phyloP scores from a whole-genome alignment of 257 asterid genomes.

The Plantago ovata region DNA sequence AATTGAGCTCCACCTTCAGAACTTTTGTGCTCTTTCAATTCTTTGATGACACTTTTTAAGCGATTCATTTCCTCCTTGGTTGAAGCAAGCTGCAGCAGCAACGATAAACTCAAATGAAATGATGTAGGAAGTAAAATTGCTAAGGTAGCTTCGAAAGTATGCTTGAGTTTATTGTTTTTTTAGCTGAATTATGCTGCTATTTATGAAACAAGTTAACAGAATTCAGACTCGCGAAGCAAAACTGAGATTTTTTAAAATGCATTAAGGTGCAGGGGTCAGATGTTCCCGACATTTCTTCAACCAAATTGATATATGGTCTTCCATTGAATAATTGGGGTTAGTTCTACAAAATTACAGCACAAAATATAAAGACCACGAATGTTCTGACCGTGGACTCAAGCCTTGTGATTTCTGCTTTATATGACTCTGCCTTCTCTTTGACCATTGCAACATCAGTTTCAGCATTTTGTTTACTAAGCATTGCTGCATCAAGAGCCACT shows the following conservation, averaged over 20 bases:
- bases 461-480: slow-evolving; percentile 66
- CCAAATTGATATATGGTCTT: neutral
- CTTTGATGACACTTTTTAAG: slow-evolving; percentile 43
- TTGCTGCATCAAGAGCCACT: slow-evolving; percentile 67
- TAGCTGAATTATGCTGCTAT: slow-evolving; percentile 8
- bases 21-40: slow-evolving; percentile 43
- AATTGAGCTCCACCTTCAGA: slow-evolving; percentile 52
- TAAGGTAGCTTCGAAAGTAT: slow-evolving; percentile 3
- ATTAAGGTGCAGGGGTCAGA: slow-evolving; percentile 5
- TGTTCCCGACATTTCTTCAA: slow-evolving; percentile 3
- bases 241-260: slow-evolving; percentile 6
- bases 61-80: slow-evolving; percentile 67
- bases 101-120: slow-evolving; percentile 26
- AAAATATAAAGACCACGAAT: slow-evolving; percentile 11
- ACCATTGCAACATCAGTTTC: slow-evolving; percentile 63
- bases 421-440: slow-evolving; percentile 61
- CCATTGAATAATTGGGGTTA: neutral
- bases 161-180: too few relatives aligned
- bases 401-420: slow-evolving; percentile 68
- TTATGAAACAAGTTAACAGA: slow-evolving; percentile 6
- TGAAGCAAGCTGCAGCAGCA: slow-evolving; percentile 54
- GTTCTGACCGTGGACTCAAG: slow-evolving; percentile 71
- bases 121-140: slow-evolving; percentile 9
- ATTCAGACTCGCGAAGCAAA: neutral
- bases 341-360: neutral